A percentile compares a stretch with the other conserved stretches of the same genome.
Conservation (phyloP, 73 alveolate genomes). For the Symbiodinium pilosum region DNA sequence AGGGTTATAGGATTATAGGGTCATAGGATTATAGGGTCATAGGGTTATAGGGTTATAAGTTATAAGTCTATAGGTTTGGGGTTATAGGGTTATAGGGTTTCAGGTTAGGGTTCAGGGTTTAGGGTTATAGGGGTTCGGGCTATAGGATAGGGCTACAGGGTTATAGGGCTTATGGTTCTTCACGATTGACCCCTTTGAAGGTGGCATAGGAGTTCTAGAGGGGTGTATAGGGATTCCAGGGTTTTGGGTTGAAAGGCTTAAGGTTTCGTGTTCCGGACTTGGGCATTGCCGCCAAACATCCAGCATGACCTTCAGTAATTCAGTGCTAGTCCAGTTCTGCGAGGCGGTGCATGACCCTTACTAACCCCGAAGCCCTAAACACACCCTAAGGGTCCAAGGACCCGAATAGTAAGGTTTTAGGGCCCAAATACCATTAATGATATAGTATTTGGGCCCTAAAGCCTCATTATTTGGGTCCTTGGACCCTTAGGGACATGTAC, state of each 20-base stretch:
- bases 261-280: neutral
- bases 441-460: no score
- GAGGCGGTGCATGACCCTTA: no score
- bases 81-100: neutral
- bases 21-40: neutral
- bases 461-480: no score
- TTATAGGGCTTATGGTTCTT: neutral
- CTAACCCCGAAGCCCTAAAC: no score
- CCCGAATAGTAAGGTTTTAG: no score
- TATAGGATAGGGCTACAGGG: neutral
- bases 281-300: no score
- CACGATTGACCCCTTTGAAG: neutral
- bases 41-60: neutral
- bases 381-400: no score
- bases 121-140: neutral
- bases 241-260: neutral
- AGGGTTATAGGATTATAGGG: neutral
- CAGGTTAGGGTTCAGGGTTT: neutral
- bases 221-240: neutral
- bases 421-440: no score
- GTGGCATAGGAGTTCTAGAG: neutral
- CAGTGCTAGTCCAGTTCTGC: no score
- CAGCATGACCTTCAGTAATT: no score
- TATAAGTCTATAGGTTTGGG: no score
- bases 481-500: no score